Base-by-base conservation (phyloP, 2,329 filamentous ascomycete species). In the Raffaelea deltoideospora region DNA sequence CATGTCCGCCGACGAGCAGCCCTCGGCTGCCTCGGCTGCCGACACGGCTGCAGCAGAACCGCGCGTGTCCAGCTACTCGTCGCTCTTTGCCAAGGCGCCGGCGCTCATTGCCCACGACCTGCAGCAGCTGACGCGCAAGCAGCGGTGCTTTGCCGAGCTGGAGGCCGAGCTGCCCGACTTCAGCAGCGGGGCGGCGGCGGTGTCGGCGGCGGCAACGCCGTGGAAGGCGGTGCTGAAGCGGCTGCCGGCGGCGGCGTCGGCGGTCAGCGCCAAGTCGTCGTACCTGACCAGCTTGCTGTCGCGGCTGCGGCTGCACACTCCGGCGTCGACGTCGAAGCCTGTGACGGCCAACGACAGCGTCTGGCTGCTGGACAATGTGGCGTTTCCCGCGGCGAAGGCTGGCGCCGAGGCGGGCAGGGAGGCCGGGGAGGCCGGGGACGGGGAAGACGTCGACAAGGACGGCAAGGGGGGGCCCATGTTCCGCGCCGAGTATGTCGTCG, bases 281-380 rank as follows among this genome's bases (percentile, higher is more conserved):
- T 53, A 47, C 23, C 21, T 56, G n/a, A 45, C 54, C 24, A 52
- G 60, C 24, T 37, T 69, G 33, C 51, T 76, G 20, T 67, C 65
- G 3, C 64, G 65, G 37, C 54, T 76, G 1, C 64, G 66, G 18
- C 53, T 55, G 34, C 53, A 53, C 39, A 79, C 76, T 48, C 76
- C 78, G 1, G 59, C 77, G 11, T 64, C 69, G 1, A 67, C 67
- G 32, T 60, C 65, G 24, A n/a, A n/a, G n/a, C n/a, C n/a, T n/a
- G 69, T 84, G 33, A 68, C 74, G 37, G 63, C 65, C 14, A 59
- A 71, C 28, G 80, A 94, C 53, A 74, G 72, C 13, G 76, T 95
- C 29, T 95, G 88, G 88, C 63, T 95, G 8, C 64, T 95, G 33
- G 86, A 96, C 60, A 94, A 90, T 50, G 88, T 82, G 3, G 87